These are phyloP conservation scores for Chlorella variabilis DNA, from an alignment of 163 green algal genomes.

Conservation along the genomic window DNA sequence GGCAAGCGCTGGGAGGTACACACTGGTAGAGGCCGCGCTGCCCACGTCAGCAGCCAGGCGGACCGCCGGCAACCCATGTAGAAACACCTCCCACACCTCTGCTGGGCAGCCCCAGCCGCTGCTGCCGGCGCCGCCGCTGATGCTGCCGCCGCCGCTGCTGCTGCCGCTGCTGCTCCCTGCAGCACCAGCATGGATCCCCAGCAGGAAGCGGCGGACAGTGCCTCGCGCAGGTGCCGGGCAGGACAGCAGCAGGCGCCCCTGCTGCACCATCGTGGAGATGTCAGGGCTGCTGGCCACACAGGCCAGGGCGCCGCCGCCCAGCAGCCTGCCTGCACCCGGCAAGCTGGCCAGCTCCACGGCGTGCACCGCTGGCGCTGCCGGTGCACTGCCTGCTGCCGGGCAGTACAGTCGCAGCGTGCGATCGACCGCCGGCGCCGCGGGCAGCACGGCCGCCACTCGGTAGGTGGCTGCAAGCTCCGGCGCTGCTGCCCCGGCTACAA, in stretches of 20 bases:
- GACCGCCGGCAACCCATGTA: constrained; percentile 12
- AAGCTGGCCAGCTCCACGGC: background rate
- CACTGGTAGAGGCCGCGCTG: background rate
- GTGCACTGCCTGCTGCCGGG: background rate
- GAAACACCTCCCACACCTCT: constrained; percentile 30
- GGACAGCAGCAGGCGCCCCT: background rate
- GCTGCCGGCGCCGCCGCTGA: background rate
- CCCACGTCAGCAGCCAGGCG: constrained; percentile 9
- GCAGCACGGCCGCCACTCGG: background rate
- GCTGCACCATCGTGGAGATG: background rate
- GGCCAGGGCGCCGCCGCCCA: background rate
- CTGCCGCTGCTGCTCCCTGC: background rate
- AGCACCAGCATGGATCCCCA: background rate
- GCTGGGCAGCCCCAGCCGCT: background rate
- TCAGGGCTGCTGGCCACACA: background rate
- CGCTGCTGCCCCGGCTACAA: no score
- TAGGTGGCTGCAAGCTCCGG: background rate
- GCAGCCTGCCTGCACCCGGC: background rate
- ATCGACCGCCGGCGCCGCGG: background rate
- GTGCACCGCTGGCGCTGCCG: background rate
- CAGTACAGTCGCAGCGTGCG: constrained; percentile 30
- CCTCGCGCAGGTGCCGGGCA: background rate
- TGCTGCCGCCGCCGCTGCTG: no score
- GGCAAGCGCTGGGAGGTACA: background rate
- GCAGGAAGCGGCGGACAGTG: background rate